Evolutionary conservation across 148 eudicot genomes (phyloP).

Genomic region (Fallopia convolvulus): DNA sequence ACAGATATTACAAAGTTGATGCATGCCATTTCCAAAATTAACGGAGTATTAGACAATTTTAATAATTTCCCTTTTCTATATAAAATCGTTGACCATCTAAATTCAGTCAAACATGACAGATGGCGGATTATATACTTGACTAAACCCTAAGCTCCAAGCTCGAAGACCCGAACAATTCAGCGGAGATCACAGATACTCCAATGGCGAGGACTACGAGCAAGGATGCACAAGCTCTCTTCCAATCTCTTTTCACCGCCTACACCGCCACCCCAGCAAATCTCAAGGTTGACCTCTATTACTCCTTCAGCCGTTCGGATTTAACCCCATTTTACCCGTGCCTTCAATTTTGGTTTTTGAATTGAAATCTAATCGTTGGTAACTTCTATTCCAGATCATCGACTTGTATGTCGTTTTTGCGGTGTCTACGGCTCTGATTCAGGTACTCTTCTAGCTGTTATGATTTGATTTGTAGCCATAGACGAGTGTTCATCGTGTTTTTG

Average conservation of each 20-base stretch:
- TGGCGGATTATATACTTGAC: background rate
- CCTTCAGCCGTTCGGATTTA: background rate
- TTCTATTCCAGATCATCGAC: constrained; percentile 59
- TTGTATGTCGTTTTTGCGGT: constrained; percentile 61
- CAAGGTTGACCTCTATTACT: constrained; percentile 31
- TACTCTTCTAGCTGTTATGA: constrained; percentile 6
- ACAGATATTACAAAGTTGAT: too few relatives aligned
- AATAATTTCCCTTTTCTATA: background rate
- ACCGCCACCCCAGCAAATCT: constrained; percentile 65
- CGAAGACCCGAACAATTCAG: background rate
- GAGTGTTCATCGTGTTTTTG: background rate
- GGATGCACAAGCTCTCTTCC: constrained; percentile 75
- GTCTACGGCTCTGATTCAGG: constrained; percentile 76
- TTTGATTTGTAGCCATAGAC: background rate
- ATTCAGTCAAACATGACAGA: background rate
- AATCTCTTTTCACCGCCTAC: constrained; percentile 69
- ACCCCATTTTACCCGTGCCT: background rate
- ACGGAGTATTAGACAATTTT: background rate
- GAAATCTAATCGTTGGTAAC: background rate
- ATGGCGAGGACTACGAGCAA: constrained; percentile 70
- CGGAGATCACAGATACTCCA: background rate
- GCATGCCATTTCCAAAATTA: too few relatives aligned
- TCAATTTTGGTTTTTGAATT: background rate
- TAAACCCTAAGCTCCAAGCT: background rate
- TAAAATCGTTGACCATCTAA: background rate